Percentiles rank a stretch among this genome's conserved stretches.
Conservation (phyloP, 257 asterid genomes). For the Solanum sitiens region DNA sequence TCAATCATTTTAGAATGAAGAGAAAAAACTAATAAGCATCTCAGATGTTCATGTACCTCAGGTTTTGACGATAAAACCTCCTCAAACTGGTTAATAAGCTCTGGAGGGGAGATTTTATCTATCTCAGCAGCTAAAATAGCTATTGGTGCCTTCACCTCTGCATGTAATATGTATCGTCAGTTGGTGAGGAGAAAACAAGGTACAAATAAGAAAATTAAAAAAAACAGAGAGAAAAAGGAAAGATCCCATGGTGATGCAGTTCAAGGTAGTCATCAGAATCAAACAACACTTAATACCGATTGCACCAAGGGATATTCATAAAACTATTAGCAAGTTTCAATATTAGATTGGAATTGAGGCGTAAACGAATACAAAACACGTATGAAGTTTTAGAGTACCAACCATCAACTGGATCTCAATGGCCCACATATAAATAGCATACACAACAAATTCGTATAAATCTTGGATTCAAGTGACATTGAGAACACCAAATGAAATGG, state of each 20-base stretch:
- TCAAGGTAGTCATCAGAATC: background rate
- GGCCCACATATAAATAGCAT: background rate
- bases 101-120: conserved; percentile 38
- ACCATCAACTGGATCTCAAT: background rate
- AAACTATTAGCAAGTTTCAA: background rate
- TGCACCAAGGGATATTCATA: background rate
- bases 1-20: background rate
- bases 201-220: background rate
- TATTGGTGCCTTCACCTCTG: conserved; percentile 45
- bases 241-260: background rate
- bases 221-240: background rate
- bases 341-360: background rate
- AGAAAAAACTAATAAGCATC: background rate
- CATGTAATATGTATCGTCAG: background rate
- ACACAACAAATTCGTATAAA: background rate
- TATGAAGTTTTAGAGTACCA: background rate
- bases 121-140: conserved; percentile 55
- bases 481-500: background rate
- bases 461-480: background rate
- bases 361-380: background rate
- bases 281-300: background rate
- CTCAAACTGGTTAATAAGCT: conserved; percentile 37
- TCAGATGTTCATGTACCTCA: conserved; percentile 24
- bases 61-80: conserved; percentile 36
- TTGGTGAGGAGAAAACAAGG: background rate